phyloP scores from a whole-genome alignment of 2,329 filamentous ascomycete genomes.

The Sporothrix phasma region DNA sequence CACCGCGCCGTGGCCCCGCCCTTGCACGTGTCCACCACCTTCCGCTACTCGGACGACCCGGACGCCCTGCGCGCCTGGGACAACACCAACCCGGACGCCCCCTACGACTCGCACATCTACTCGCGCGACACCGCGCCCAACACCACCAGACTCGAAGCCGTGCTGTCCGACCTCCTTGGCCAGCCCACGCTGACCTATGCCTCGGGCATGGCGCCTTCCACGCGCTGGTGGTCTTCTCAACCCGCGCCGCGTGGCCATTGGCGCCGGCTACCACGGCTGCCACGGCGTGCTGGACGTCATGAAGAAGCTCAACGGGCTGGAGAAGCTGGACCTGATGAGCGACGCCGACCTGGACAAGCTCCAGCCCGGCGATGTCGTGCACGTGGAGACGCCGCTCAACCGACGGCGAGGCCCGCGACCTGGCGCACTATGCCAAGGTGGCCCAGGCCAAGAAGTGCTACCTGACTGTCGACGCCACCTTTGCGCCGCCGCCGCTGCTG shows the following conservation, averaged over 20 bases:
- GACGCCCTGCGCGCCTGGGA: conserved; percentile 45
- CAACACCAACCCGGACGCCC: conserved; percentile 44
- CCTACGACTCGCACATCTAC: conserved; percentile 64
- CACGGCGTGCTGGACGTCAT: conserved; percentile 73
- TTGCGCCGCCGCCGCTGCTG: conserved; percentile 80
- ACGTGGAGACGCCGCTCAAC: conserved; percentile 90
- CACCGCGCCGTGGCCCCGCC: conserved; percentile 77
- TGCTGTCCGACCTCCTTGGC: conserved; percentile 64
- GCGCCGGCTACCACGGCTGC: conserved; percentile 84
- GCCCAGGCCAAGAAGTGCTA: conserved; percentile 65
- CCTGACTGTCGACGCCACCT: conserved; percentile 81
- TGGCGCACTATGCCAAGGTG: conserved; percentile 59
- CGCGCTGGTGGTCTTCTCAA: conserved; percentile 76
- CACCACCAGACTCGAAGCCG: conserved; percentile 71
- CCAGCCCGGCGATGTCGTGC: conserved; percentile 69
- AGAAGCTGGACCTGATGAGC: conserved; percentile 57
- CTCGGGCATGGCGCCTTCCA: conserved; percentile 82
- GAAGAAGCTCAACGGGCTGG: conserved; percentile 62
- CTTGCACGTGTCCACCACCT: conserved; percentile 85
- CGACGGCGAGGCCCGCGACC: conserved; percentile 67
- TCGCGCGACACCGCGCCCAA: conserved; percentile 72
- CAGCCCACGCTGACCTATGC: conserved; percentile 66
- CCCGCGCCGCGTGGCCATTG: conserved; percentile 71
- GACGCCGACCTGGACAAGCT: conserved; percentile 44
- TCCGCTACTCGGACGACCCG: conserved; percentile 67